Conservation (phyloP, 148 eudicot genomes). For the Cornus controversa region DNA sequence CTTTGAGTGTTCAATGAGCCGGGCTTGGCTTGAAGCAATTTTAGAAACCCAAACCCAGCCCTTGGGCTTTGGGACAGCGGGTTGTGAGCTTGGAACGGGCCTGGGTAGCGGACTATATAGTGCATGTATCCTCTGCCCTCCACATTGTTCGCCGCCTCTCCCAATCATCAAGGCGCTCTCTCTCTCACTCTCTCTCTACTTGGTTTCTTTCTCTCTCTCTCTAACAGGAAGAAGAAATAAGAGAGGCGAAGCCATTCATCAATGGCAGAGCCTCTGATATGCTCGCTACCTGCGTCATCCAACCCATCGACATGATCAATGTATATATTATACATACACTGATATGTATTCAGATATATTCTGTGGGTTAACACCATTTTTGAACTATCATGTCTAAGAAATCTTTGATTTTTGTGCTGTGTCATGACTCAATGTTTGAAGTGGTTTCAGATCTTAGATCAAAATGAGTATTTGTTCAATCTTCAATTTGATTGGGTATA, state of each 20-base stretch:
- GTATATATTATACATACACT: conserved; percentile 8
- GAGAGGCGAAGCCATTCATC: conserved; percentile 67
- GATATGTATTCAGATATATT: not conserved
- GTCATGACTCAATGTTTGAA: too few species aligned
- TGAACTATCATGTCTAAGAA: not conserved
- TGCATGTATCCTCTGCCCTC: not conserved
- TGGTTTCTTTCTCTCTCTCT: conserved; percentile 11
- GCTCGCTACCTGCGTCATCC: conserved; percentile 89
- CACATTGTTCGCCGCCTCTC: not conserved
- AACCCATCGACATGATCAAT: conserved; percentile 95
- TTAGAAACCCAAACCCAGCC: too few species aligned
- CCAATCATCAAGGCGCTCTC: too few species aligned
- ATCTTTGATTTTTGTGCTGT: not conserved
- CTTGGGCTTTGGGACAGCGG: too few species aligned
- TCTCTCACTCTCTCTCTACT: too few species aligned
- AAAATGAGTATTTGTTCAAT: not conserved
- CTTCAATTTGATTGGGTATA: not conserved
- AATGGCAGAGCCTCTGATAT: conserved; percentile 94
- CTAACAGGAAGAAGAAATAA: conserved; percentile 21
- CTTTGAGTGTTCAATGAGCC: too few species aligned
- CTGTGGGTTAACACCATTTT: not conserved
- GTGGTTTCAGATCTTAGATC: conserved; percentile 2
- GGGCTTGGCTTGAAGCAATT: too few species aligned
- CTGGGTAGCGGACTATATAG: too few species aligned
- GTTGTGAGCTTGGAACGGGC: too few species aligned